phyloP scores from a whole-genome alignment of 192 early-diverging fungal genomes.

The Backusella morwellensis region DNA sequence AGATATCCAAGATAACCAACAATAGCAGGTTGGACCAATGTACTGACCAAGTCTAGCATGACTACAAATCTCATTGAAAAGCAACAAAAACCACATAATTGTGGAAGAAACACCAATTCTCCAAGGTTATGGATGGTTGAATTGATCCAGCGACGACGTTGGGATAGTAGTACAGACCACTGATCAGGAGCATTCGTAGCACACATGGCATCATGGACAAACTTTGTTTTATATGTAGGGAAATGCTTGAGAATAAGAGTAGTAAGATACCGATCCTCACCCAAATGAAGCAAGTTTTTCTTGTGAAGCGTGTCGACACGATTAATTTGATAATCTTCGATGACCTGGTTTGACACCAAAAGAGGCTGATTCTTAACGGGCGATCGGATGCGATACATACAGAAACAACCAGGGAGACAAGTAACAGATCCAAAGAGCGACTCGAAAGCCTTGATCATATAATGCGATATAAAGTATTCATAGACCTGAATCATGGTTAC shows the following conservation, averaged over 20 bases:
- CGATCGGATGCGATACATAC: slow-evolving; percentile 95
- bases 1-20: slow-evolving; percentile 86
- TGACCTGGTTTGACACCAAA: slow-evolving; percentile 83
- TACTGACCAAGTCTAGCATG: slow-evolving; percentile 92
- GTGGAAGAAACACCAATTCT: slow-evolving; percentile 87
- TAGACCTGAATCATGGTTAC: slow-evolving; percentile 99
- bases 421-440: slow-evolving; percentile 97
- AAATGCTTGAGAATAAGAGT: slow-evolving; percentile 95
- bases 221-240: slow-evolving; percentile 91
- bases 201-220: slow-evolving; percentile 89
- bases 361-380: slow-evolving; percentile 86
- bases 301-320: slow-evolving; percentile 94
- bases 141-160: slow-evolving; percentile 99
- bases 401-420: slow-evolving; percentile 98
- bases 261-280: slow-evolving; percentile 97
- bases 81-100: slow-evolving; percentile 96
- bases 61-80: slow-evolving; percentile 97
- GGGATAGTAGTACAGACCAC: slow-evolving; percentile 91
- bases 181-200: slow-evolving; percentile 91
- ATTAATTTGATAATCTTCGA: slow-evolving; percentile 93
- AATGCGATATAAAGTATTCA: slow-evolving; percentile 97
- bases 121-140: slow-evolving; percentile 98
- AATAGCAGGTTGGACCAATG: slow-evolving; percentile 88
- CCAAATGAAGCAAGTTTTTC: slow-evolving; percentile 97
- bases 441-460: slow-evolving; percentile 95